phyloP scores from a whole-genome alignment of 371 early-diverging fungal species.

The Choanephora cucurbitarum region DNA sequence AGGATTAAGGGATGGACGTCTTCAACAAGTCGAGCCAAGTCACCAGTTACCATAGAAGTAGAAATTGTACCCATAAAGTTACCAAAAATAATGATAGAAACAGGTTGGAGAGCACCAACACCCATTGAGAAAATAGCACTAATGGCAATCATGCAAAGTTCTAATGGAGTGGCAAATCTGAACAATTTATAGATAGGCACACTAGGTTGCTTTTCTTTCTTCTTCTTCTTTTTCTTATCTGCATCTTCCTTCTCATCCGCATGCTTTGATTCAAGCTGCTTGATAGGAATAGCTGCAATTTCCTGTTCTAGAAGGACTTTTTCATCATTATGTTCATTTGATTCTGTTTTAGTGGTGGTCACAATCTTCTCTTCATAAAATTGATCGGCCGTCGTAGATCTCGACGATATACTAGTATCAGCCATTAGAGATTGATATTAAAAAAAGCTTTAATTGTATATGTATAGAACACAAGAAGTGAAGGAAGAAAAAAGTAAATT shows the following conservation, averaged over 20 bases:
- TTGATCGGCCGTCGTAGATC: conserved; percentile 28
- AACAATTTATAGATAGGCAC: conserved; percentile 35
- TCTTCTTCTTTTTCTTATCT: conserved; percentile 30
- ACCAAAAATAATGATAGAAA: conserved; percentile 46
- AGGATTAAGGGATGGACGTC: conserved; percentile 27
- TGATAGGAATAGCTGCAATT: conserved; percentile 24
- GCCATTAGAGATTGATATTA: conserved; percentile 1
- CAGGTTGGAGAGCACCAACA: conserved; percentile 45
- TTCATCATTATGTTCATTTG: conserved; percentile 12
- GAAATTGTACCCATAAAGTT: conserved; percentile 34
- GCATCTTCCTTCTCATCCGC: conserved; percentile 4
- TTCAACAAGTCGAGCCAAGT: conserved; percentile 14
- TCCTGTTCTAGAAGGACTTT: conserved; percentile 18
- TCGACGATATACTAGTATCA: conserved; percentile 20
- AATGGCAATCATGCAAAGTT: conserved; percentile 27
- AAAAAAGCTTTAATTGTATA: not conserved
- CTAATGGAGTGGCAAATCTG: conserved; percentile 34
- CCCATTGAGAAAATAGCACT: conserved; percentile 28
- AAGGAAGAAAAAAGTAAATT: not conserved
- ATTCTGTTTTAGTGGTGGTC: not conserved
- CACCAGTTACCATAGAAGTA: conserved; percentile 3
- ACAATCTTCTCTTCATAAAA: conserved; percentile 16
- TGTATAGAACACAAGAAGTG: too few relatives aligned
- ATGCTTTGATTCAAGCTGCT: conserved; percentile 15
- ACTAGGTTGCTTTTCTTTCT: conserved; percentile 40